phyloP scores from a whole-genome alignment of 441 rosid genomes.

The Bruguiera hainesii region DNA sequence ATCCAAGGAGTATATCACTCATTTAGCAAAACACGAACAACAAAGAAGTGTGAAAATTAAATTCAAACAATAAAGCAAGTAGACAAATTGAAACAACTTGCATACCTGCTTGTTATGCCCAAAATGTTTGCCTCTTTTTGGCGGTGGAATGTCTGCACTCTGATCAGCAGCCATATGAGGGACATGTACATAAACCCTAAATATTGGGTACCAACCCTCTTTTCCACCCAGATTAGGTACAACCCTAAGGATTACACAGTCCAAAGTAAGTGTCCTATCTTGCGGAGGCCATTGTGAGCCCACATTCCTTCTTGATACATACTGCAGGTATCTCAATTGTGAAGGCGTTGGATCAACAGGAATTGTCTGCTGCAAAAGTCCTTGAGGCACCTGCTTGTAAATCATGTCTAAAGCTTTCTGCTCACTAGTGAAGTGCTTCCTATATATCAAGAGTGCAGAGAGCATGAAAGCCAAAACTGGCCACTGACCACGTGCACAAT shows the following conservation, averaged over 20 bases:
- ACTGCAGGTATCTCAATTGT: slow-evolving; percentile 85
- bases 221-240: slow-evolving; percentile 66
- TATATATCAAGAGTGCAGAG: slow-evolving; percentile 71
- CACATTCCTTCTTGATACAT: slow-evolving; percentile 73
- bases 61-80: background rate
- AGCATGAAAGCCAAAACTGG: slow-evolving; percentile 92
- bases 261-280: slow-evolving; percentile 76
- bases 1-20: background rate
- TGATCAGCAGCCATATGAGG: slow-evolving; percentile 62
- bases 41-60: background rate
- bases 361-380: slow-evolving; percentile 64
- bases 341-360: slow-evolving; percentile 85
- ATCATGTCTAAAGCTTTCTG: slow-evolving; percentile 81
- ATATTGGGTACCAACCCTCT: slow-evolving; percentile 82
- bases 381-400: slow-evolving; percentile 82
- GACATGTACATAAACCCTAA: slow-evolving; percentile 82
- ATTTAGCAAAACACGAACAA: background rate
- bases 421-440: slow-evolving; percentile 67
- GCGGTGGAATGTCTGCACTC: slow-evolving; percentile 64
- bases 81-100: slow-evolving; percentile 7
- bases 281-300: slow-evolving; percentile 80
- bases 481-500: slow-evolving; percentile 89
- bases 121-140: slow-evolving; percentile 62
- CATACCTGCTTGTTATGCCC: slow-evolving; percentile 72
- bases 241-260: slow-evolving; percentile 62